These are phyloP conservation scores for Medicago arabica DNA, from an alignment of 306 rosid genomes.

Conservation along the genomic window DNA sequence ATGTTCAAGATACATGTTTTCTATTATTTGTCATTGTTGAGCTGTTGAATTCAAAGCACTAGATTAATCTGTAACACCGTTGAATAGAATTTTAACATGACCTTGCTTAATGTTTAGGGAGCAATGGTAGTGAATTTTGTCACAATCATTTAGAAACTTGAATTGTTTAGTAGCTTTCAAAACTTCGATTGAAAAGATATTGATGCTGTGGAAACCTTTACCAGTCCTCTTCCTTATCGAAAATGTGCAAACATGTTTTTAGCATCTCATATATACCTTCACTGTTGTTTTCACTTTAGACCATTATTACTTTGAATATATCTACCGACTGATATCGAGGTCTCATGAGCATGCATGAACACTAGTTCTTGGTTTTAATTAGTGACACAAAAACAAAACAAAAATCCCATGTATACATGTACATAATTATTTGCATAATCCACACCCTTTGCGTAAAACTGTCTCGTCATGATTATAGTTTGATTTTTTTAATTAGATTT, in stretches of 20 bases:
- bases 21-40: slow-evolving; percentile 41
- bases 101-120: slow-evolving; percentile 40
- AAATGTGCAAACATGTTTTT: slow-evolving; percentile 29
- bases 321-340: slow-evolving; percentile 11
- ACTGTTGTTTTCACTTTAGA: neutral
- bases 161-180: slow-evolving; percentile 40
- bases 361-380: too few species aligned
- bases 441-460: too few species aligned
- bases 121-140: slow-evolving; percentile 41
- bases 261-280: slow-evolving; percentile 10
- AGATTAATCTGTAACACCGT: slow-evolving; percentile 16
- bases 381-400: too few species aligned
- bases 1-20: slow-evolving; percentile 37
- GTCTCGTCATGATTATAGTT: too few species aligned
- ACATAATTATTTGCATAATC: too few species aligned
- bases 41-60: neutral
- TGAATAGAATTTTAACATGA: slow-evolving; percentile 38
- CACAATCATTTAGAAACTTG: slow-evolving; percentile 33
- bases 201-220: slow-evolving; percentile 26
- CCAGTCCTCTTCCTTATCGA: slow-evolving; percentile 7
- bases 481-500: too few species aligned
- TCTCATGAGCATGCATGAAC: neutral
- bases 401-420: too few species aligned
- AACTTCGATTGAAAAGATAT: slow-evolving; percentile 26
- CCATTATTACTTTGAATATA: neutral